These are phyloP conservation scores for Ophiostoma australiae DNA, from an alignment of 2,329 filamentous ascomycete genomes.

Conservation along the genomic window DNA sequence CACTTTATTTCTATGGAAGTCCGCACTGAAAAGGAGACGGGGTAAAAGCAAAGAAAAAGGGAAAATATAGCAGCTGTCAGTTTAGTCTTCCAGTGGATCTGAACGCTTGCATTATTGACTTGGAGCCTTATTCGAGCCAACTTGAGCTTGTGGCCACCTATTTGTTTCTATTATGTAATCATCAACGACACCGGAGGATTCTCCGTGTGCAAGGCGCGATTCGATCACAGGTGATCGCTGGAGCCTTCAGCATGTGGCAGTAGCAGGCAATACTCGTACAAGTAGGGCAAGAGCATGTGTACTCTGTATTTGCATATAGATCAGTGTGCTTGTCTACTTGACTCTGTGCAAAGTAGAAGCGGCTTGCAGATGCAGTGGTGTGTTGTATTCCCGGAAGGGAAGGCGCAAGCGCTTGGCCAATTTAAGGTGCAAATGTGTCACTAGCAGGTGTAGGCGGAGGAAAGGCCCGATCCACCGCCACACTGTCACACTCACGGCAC, in stretches of 20 bases:
- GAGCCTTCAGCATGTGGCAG: not conserved
- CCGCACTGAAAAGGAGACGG: not conserved
- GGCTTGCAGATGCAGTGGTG: not conserved
- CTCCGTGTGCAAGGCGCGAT: not conserved
- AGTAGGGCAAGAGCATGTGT: not conserved
- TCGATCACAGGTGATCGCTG: not conserved
- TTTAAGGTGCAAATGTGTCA: not conserved
- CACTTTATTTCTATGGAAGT: not conserved
- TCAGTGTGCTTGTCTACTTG: too few relatives aligned
- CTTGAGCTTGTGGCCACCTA: not conserved
- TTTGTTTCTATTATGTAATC: not conserved
- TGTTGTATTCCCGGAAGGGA: constrained; percentile 14
- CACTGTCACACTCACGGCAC: not conserved
- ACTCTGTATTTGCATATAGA: too few relatives aligned
- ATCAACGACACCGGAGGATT: not conserved
- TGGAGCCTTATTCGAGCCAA: not conserved
- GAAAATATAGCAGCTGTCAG: not conserved
- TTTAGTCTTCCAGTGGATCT: not conserved
- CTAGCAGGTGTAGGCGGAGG: constrained; percentile 9
- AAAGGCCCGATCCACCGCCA: constrained; percentile 14
- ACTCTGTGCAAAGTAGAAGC: not conserved
- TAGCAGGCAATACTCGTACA: not conserved
- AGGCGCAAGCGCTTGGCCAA: constrained; percentile 1
- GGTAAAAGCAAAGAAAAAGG: not conserved
- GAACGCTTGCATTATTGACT: not conserved